Evolutionary conservation across 495 filamentous ascomycete genomes (phyloP).

Genomic region (Hypoxylon perforatum): DNA sequence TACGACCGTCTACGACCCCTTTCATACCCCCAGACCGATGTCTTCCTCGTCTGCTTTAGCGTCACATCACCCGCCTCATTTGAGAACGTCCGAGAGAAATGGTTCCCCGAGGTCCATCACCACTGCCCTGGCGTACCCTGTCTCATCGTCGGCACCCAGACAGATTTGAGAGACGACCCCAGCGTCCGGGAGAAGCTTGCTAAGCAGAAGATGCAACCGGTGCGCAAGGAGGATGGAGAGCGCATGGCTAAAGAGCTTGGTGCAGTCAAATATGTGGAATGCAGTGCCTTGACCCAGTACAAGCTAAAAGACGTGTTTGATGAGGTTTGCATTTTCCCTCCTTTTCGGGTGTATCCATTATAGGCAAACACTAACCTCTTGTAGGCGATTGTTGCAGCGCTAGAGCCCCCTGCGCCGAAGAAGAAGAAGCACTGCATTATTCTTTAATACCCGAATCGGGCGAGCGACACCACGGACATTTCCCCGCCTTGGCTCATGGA

Average conservation of each 20-base stretch:
- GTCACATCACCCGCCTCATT: constrained; percentile 99
- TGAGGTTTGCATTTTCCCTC: constrained; percentile 73
- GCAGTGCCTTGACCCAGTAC: constrained; percentile 96
- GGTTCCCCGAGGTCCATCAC: constrained; percentile 98
- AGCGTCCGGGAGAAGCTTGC: constrained; percentile 88
- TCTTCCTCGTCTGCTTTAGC: constrained; percentile 98
- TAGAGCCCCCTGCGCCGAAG: constrained; percentile 84
- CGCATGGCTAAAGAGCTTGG: constrained; percentile 95
- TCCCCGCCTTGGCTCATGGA: constrained; percentile 17
- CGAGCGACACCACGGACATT: constrained; percentile 8
- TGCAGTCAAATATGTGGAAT: constrained; percentile 98
- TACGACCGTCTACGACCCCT: constrained; percentile 96
- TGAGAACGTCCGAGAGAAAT: constrained; percentile 99
- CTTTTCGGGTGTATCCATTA: constrained; percentile 1
- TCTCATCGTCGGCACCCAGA: constrained; percentile 97
- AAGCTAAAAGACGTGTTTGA: constrained; percentile 99
- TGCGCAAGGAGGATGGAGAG: constrained; percentile 92
- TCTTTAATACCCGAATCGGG: constrained; percentile 51
- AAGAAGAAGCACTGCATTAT: constrained; percentile 66
- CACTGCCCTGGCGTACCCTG: constrained; percentile 98
- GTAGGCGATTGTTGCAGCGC: constrained; percentile 88
- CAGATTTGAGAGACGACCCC: constrained; percentile 93
- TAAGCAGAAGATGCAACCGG: constrained; percentile 94
- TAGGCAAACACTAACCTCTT: constrained; percentile 33
- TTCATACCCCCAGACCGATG: constrained; percentile 98